Base-by-base conservation (phyloP, 352 stramenopile species). In the Globisporangium emineosum region DNA sequence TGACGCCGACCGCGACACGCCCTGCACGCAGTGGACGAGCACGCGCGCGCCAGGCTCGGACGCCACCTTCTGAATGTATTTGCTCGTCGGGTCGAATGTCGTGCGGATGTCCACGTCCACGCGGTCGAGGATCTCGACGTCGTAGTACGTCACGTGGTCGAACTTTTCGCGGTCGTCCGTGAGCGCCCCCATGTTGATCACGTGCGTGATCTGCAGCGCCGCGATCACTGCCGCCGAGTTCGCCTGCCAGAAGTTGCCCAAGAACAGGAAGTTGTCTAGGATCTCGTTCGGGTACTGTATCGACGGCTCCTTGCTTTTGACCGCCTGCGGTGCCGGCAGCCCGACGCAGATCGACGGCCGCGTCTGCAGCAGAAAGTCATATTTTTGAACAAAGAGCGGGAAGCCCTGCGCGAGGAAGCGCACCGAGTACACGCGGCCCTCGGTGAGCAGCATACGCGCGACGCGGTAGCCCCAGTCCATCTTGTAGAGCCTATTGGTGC, bases 171-270 rank as follows among this genome's bases (percentile, higher is more conserved):
- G 81, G 55, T 88, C 72, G 25, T 81, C 73, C 0, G 71, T 88
- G 32, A 85, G 81, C 9, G 82, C 81, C 21, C 81, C 82, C 71
- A 91, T 79, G 64, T 93, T 93, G 37, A 91, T 70, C 9, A 93
- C 62, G 66, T 93, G 81, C 2, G 84, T 91, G 67, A 93, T 90
- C 43, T 77, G 53, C 32, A 93, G 68, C 19, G 77, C 72, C 3
- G 65, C 37, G n/a, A 91, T 67, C 25, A 89, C 77, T 10, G 78
- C 68, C 0, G 66, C 30, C n/a, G 81, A 82, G 47, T 86, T 88
- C 33, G 84, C 84, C 71, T 93, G 84, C 84, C 84, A 93, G 61
- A 88, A 91, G 67, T 91, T 93, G 63, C 84, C 84, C 21, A 93
- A 65, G 29, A 75, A 93, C 19, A 93, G 64, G n/a, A 90, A 88